Evolutionary conservation across 768 basidiomycete genomes (phyloP), one percentile per base, ranked within the genome.

Genomic region (Auriscalpium orientale): DNA sequence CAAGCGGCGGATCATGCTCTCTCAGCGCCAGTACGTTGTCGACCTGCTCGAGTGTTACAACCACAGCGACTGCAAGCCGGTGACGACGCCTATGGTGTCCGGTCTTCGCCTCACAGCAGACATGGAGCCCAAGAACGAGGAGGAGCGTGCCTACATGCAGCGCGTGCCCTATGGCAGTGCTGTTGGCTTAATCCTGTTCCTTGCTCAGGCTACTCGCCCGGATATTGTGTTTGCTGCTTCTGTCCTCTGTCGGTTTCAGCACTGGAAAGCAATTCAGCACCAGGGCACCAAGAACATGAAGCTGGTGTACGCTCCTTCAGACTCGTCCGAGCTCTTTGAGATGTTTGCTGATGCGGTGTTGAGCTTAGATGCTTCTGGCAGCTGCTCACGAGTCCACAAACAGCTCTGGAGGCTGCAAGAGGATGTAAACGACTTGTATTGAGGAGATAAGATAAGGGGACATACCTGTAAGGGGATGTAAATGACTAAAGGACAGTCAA

Each of bases 211-310:
- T 8, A 72, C 73, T 1, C 61, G 66, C 0, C 73, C 74, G 0
- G 72, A 79, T 44, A 63, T 77, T 11, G 60, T 69, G 0, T 71
- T 60, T 48, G 62, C 68, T 5, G 70, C 73, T 9, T 58, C 63
- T 35, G 20, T 51, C 0, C 67, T 77, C 1, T 61, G 70, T 0
- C 69, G 70, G 28, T 73, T 62, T 0, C 53, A 47, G 0, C 72
- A 75, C 59, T 60, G 71, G 48, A 51, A 65, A 0, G 71, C 71
- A 0, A 67, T 67, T 3, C 71, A 73, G 57, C 62, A 61, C 35
- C 60, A 63, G 8, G 72, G 70, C 0, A 71, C 73, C 0, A 18
- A 47, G 0, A 60, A 70, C 33, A 56, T 58, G 8, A 22, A 53
- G 0, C 49, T 73, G 0, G 57, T n/a, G n/a, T n/a, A n/a, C n/a